Base-by-base conservation (phyloP, 2,329 filamentous ascomycete species). In the Penicillium sp. region DNA sequence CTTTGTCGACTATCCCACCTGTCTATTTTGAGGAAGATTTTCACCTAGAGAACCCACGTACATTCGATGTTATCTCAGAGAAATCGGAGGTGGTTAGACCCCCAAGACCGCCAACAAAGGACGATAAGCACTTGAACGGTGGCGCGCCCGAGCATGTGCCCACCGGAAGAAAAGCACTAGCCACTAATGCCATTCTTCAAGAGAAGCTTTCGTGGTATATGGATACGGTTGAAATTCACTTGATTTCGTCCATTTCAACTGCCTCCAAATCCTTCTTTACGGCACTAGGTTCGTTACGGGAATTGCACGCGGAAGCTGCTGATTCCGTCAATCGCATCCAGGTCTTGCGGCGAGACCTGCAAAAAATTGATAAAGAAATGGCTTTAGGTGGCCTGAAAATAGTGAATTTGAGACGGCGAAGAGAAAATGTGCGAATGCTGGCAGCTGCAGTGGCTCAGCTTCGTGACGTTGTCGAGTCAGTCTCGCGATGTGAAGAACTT, bases 191-290 rank as follows among this genome's bases (percentile, higher is more conserved):
- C 0, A 99, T 99, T 53, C 73, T 99, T 33, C 94, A 99, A 70
- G 94, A 99, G 73, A 99, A 99, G 73, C 79, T 99, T 12, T 97
- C 94, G 0, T 99, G 94, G 94, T 99, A 99, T 71, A 96, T 99
- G 91, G 94, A 99, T 70, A 99, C 94, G 0, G 91, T 99, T 21
- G 94, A 99, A 70, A 90, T 99, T 49, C 94, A 99, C 69, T 79
- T 99, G 7, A 96, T 99, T 63, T 90, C 90, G 29, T 96, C 92
- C 0, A 99, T 99, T 57, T 97, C 93, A 2, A 91, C 89, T 0
- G 94, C 94, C 1, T 97, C 94, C 0, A 91, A 90, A 0, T 96
- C 93, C 0, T 99, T 99, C 72, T 99, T 99, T 66, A 92, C 91
- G 0, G 94, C 94, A 0, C 78, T 99, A 0, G 93, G 94, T 0